phyloP scores from a whole-genome alignment of 116 monocot species.

The Trichopus zeylanicus region DNA sequence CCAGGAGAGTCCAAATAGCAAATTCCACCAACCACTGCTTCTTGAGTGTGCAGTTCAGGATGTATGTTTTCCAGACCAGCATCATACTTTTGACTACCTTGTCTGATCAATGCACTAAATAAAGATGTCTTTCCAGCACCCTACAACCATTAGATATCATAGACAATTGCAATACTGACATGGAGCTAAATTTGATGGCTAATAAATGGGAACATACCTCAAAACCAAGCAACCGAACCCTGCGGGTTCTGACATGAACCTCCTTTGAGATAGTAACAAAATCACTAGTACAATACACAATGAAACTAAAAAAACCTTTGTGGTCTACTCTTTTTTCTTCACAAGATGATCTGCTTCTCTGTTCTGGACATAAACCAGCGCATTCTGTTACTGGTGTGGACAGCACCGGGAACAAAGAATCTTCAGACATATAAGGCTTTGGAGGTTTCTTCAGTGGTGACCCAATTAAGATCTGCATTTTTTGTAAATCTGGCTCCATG shows the following conservation, averaged over 20 bases:
- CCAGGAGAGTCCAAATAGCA: constrained; percentile 67
- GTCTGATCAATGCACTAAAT: constrained; percentile 47
- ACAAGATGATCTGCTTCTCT: constrained; percentile 6
- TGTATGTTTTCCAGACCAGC: constrained; percentile 25
- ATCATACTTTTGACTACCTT: constrained; percentile 23
- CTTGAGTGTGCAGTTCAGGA: constrained; percentile 26
- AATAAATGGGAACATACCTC: constrained; percentile 44
- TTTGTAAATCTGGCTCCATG: constrained; percentile 52
- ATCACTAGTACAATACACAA: constrained; percentile 79
- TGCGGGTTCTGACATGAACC: constrained; percentile 71
- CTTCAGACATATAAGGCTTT: constrained; percentile 43
- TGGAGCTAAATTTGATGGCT: neutral
- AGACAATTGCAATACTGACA: neutral
- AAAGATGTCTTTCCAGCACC: constrained; percentile 88
- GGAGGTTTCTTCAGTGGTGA: constrained; percentile 60
- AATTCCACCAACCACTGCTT: constrained; percentile 51
- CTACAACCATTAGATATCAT: constrained; percentile 24
- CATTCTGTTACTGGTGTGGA: constrained; percentile 21
- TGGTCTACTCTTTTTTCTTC: constrained; percentile 16
- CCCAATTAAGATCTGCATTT: constrained; percentile 77
- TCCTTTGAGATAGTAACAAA: constrained; percentile 74
- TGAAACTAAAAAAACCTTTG: constrained; percentile 42
- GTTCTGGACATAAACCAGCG: constrained; percentile 11
- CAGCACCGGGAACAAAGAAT: constrained; percentile 34
- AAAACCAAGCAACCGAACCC: constrained; percentile 74